These are phyloP conservation scores for Fonsecaea pedrosoi DNA, from an alignment of 2,329 filamentous ascomycete species.

Conservation along the genomic window DNA sequence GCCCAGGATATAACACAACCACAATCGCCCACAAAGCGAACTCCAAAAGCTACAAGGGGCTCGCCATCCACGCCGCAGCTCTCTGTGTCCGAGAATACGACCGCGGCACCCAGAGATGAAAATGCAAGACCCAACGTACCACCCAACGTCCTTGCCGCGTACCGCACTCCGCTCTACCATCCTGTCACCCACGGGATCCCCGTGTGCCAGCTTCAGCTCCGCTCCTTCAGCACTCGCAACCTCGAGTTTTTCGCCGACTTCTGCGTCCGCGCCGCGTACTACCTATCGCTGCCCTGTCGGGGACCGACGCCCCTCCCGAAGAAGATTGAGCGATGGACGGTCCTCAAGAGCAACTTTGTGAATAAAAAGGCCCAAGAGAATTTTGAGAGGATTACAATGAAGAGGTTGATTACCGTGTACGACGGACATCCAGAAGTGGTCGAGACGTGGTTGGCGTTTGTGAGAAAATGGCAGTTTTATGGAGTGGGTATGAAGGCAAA, in stretches of 20 bases:
- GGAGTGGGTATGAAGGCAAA: conserved; percentile 99
- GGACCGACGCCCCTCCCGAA: conserved; percentile 86
- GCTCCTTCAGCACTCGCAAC: conserved; percentile 87
- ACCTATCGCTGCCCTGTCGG: conserved; percentile 81
- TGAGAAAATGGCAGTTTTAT: conserved; percentile 90
- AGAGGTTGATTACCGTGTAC: conserved; percentile 87
- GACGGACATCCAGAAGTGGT: conserved; percentile 90
- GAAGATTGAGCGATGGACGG: conserved; percentile 92
- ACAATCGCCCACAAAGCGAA: background rate
- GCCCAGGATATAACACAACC: conserved; percentile 5
- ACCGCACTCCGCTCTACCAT: conserved; percentile 77
- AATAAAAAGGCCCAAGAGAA: conserved; percentile 99
- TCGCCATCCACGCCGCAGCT: background rate
- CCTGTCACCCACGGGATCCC: conserved; percentile 79
- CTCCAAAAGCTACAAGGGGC: background rate
- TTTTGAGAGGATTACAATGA: conserved; percentile 87
- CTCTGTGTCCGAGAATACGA: background rate
- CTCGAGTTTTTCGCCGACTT: conserved; percentile 96
- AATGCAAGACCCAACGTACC: conserved; percentile 28
- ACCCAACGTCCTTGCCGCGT: conserved; percentile 63
- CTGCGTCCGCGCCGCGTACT: conserved; percentile 91
- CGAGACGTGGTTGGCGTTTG: conserved; percentile 87
- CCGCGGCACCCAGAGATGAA: background rate
- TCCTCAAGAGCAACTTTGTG: conserved; percentile 86
- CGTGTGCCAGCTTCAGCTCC: conserved; percentile 87